phyloP scores from a whole-genome alignment of 805 yeast genomes.

The Yarrowia divulgata region DNA sequence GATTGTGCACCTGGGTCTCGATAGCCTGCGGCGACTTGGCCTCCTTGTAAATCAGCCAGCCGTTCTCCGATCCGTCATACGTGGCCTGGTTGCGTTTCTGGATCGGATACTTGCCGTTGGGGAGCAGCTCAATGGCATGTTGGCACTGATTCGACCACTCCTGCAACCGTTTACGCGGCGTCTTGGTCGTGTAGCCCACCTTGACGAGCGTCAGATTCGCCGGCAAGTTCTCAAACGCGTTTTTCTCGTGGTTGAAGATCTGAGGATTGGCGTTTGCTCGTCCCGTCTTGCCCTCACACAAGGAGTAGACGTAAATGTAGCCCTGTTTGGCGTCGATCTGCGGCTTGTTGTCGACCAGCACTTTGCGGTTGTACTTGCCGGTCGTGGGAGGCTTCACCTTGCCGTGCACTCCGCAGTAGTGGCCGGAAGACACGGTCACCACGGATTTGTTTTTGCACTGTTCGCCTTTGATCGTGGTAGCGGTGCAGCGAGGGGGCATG shows the following conservation, averaged over 20 bases:
- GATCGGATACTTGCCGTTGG: constrained; percentile 15
- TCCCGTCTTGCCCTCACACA: constrained; percentile 38
- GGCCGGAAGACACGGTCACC: constrained; percentile 31
- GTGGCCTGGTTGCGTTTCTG: constrained; percentile 40
- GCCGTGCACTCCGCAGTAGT: constrained; percentile 37
- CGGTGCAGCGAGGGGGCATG: constrained; percentile 13
- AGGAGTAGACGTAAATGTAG: constrained; percentile 47
- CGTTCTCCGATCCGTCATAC: constrained; percentile 42
- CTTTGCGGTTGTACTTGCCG: constrained; percentile 19
- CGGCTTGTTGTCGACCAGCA: constrained; percentile 1
- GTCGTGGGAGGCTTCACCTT: constrained; percentile 16
- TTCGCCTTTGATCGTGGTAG: constrained; percentile 16
- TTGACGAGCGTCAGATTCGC: constrained; percentile 45
- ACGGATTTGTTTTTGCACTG: constrained; percentile 30
- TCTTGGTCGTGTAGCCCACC: constrained; percentile 48
- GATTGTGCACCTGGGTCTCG: constrained; percentile 45
- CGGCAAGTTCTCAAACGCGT: constrained; percentile 41
- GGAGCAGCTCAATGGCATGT: constrained; percentile 44
- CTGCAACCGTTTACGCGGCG: constrained; percentile 45
- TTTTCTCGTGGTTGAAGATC: constrained; percentile 42
- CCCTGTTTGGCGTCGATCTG: constrained; percentile 41
- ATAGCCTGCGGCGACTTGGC: constrained; percentile 42
- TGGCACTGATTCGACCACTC: constrained; percentile 48
- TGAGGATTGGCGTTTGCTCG: constrained; percentile 44
- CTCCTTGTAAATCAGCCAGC: constrained; percentile 45